Percentiles rank a stretch among this genome's conserved stretches.
Conservation (phyloP, 371 early-diverging fungal genomes). For the Circinella minor region DNA sequence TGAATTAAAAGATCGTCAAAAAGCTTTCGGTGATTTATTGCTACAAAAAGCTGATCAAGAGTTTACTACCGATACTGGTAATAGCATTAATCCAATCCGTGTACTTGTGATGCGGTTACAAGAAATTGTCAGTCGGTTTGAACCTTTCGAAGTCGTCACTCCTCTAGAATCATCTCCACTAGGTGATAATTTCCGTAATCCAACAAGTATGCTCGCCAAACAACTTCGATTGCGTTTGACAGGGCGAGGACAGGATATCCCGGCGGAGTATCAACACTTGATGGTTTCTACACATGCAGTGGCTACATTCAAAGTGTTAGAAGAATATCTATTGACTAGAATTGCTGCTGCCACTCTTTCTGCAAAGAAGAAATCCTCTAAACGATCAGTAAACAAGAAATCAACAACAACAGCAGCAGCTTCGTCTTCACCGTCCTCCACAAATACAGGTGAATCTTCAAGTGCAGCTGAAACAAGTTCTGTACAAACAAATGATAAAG, state of each 20-base stretch:
- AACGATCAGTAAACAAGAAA: constrained; percentile 14
- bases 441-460: not conserved
- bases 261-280: constrained; percentile 55
- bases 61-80: constrained; percentile 25
- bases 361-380: not conserved
- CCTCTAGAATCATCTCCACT: constrained; percentile 33
- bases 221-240: constrained; percentile 72
- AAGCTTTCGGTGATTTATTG: constrained; percentile 56
- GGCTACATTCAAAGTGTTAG: constrained; percentile 79
- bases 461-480: constrained; percentile 4
- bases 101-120: constrained; percentile 75
- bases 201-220: constrained; percentile 78
- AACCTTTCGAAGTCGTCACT: constrained; percentile 70
- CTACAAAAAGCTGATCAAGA: constrained; percentile 24
- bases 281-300: constrained; percentile 87
- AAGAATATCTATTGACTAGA: constrained; percentile 74
- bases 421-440: too few species aligned
- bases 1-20: constrained; percentile 26
- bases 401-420: not conserved
- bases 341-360: constrained; percentile 26
- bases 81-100: constrained; percentile 27
- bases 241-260: constrained; percentile 59
- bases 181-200: constrained; percentile 50
- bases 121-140: constrained; percentile 73
- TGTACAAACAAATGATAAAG: not conserved